Conservation (phyloP, 2,329 filamentous ascomycete species). For the Metarhizium rileyi region DNA sequence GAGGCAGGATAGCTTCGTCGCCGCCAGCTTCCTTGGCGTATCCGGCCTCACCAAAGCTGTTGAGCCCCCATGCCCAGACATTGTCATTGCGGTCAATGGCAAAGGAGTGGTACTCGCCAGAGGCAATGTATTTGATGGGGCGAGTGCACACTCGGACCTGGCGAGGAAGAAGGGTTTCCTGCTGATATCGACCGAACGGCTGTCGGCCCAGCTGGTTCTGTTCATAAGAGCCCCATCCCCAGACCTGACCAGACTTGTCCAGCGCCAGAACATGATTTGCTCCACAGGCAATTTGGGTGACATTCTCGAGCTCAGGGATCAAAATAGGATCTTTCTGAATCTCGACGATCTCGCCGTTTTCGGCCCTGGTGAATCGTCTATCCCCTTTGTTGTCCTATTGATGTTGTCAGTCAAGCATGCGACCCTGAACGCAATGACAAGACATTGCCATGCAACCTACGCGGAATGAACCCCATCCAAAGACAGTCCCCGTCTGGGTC, state of each 20-base stretch:
- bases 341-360: constrained; percentile 28
- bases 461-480: constrained; percentile 78
- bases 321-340: constrained; percentile 41
- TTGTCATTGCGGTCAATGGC: constrained; percentile 61
- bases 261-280: constrained; percentile 64
- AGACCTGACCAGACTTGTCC: constrained; percentile 53
- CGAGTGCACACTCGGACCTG: constrained; percentile 48
- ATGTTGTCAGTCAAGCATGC: neutral
- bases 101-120: constrained; percentile 75
- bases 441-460: constrained; percentile 33
- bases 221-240: constrained; percentile 63
- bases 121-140: constrained; percentile 42
- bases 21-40: constrained; percentile 45
- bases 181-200: constrained; percentile 52
- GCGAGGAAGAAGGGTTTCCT: constrained; percentile 52
- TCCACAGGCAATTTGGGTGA: constrained; percentile 54
- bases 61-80: constrained; percentile 76
- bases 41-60: constrained; percentile 75
- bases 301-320: constrained; percentile 55
- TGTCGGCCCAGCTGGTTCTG: constrained; percentile 54
- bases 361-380: constrained; percentile 45
- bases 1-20: constrained; percentile 57
- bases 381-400: constrained; percentile 3
- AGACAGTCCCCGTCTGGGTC: constrained; percentile 65
- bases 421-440: constrained; percentile 13